phyloP scores from a whole-genome alignment of 1,139 yeast genomes.

The Eremothecium cymbalariae region DNA sequence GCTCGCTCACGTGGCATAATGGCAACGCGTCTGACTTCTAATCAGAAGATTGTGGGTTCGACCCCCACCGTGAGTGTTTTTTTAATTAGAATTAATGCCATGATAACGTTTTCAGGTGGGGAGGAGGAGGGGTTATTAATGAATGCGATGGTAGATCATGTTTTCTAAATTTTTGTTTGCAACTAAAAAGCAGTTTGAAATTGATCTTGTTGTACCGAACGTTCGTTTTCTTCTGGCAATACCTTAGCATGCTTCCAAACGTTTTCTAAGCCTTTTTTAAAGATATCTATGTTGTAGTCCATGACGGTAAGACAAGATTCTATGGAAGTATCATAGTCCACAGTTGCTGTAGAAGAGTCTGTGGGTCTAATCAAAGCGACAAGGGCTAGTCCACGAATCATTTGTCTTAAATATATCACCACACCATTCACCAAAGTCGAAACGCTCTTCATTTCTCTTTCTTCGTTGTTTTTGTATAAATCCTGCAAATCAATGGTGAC shows the following conservation, averaged over 20 bases:
- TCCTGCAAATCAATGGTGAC: constrained; percentile 85
- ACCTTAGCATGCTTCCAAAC: constrained; percentile 49
- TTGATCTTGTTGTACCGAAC: constrained; percentile 2
- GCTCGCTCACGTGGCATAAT: constrained; percentile 53
- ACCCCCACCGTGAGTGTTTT: constrained; percentile 49
- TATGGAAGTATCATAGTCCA: constrained; percentile 39
- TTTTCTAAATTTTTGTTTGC: too few relatives aligned
- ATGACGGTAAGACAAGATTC: constrained; percentile 62
- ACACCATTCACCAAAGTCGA: constrained; percentile 78
- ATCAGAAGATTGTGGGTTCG: constrained; percentile 54
- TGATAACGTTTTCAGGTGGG: too few relatives aligned
- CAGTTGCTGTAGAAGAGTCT: constrained; percentile 2
- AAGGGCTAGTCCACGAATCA: constrained; percentile 87
- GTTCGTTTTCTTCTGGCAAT: constrained; percentile 3
- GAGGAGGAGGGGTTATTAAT: too few relatives aligned
- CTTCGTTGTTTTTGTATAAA: constrained; percentile 39
- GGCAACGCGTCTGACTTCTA: constrained; percentile 57
- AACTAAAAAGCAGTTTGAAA: constrained; percentile 1
- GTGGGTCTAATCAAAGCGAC: constrained; percentile 70
- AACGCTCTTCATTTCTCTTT: constrained; percentile 49
- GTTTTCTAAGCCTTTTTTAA: constrained; percentile 68
- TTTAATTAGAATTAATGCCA: too few relatives aligned
- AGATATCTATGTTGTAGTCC: constrained; percentile 80
- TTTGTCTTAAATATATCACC: constrained; percentile 72
- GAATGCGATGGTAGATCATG: too few relatives aligned